These are phyloP conservation scores for Umbelopsis sp. DNA, from an alignment of 371 early-diverging fungal species.

Conservation along the genomic window DNA sequence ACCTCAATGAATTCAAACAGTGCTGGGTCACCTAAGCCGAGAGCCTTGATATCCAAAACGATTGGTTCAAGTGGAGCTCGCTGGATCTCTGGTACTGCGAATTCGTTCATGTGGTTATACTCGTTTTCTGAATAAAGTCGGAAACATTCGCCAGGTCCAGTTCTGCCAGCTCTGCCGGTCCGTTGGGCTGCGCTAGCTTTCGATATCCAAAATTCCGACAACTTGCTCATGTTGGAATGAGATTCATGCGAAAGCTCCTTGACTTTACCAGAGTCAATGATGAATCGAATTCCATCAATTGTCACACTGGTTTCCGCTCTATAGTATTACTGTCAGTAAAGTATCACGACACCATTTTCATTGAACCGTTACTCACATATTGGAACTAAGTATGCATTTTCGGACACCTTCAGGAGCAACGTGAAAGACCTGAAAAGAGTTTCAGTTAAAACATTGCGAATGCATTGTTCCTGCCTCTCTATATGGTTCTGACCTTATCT, in stretches of 20 bases:
- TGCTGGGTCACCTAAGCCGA: constrained; percentile 58
- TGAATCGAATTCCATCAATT: constrained; percentile 75
- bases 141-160: constrained; percentile 73
- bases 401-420: constrained; percentile 51
- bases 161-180: constrained; percentile 88
- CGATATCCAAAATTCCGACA: constrained; percentile 67
- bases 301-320: constrained; percentile 73
- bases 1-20: constrained; percentile 61
- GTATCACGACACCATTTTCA: no score
- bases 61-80: constrained; percentile 80
- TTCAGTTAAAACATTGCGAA: background rate
- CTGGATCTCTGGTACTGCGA: constrained; percentile 72
- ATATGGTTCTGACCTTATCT: constrained; percentile 35
- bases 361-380: constrained; percentile 43
- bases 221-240: constrained; percentile 57
- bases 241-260: constrained; percentile 68
- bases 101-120: constrained; percentile 52
- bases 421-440: constrained; percentile 38
- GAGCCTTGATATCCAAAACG: constrained; percentile 75
- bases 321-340: background rate
- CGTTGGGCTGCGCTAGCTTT: constrained; percentile 85
- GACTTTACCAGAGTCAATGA: constrained; percentile 77
- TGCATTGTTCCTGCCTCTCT: background rate
- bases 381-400: constrained; percentile 68
- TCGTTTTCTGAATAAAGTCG: constrained; percentile 58